Evolutionary conservation across 371 early-diverging fungal species (phyloP).

Genomic region (Mortierella sp.): DNA sequence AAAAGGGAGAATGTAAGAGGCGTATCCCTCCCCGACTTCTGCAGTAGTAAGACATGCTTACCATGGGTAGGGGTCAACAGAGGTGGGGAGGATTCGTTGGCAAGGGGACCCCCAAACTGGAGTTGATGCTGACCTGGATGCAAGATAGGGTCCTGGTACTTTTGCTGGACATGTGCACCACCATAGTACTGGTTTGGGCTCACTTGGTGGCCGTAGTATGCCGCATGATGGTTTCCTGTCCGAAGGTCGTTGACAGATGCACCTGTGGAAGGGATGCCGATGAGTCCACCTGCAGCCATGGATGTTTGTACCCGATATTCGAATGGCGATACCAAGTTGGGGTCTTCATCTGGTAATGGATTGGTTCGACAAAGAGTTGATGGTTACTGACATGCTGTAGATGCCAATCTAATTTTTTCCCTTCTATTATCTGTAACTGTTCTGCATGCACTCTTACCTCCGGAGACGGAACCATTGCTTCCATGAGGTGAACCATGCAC

Average conservation of each 20-base stretch:
- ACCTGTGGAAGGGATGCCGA: constrained; percentile 44
- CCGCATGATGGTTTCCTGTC: constrained; percentile 38
- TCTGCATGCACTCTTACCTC: constrained; percentile 26
- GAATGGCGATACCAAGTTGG: constrained; percentile 46
- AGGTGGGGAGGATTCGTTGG: constrained; percentile 49
- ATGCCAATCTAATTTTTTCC: too few species aligned
- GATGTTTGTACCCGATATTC: constrained; percentile 50
- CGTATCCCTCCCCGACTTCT: neutral
- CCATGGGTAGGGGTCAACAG: constrained; percentile 38
- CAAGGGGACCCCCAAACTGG: constrained; percentile 39
- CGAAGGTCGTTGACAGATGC: constrained; percentile 31
- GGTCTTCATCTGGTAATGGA: constrained; percentile 42
- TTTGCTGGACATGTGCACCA: constrained; percentile 50
- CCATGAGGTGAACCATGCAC: constrained; percentile 55
- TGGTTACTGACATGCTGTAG: too few species aligned
- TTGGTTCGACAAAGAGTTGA: neutral
- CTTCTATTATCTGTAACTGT: too few species aligned
- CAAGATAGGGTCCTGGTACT: constrained; percentile 60
- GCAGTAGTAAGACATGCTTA: constrained; percentile 17
- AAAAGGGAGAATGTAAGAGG: neutral
- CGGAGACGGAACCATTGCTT: constrained; percentile 53
- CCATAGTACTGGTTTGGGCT: constrained; percentile 45
- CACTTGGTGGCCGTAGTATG: constrained; percentile 49
- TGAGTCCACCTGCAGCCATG: constrained; percentile 47
- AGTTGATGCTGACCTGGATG: constrained; percentile 46